Evolutionary conservation across 139 green algal genomes (phyloP).

Genomic region (Pseudopediastrum boryanum): DNA sequence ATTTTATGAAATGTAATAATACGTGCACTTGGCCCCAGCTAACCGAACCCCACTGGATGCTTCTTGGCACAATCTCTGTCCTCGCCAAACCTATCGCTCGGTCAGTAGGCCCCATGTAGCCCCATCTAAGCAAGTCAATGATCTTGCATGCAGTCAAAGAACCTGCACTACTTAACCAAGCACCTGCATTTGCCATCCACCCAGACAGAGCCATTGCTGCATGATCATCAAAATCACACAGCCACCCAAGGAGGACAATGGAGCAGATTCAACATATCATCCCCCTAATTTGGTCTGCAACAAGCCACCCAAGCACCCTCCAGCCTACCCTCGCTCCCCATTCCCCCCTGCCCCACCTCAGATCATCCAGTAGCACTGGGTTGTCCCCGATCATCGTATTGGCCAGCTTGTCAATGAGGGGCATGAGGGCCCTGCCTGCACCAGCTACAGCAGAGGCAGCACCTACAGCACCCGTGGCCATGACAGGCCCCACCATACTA

Average conservation of each 20-base stretch:
- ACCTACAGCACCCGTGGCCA: slow-evolving; percentile 2
- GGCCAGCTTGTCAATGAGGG: slow-evolving; percentile 57
- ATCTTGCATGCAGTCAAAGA: no score
- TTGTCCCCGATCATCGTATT: slow-evolving; percentile 57
- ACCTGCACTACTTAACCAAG: not conserved
- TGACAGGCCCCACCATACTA: not conserved
- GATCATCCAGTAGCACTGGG: slow-evolving; percentile 53
- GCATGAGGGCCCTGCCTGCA: slow-evolving; percentile 52
- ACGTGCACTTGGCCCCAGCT: not conserved
- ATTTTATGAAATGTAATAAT: not conserved
- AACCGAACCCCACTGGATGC: no score
- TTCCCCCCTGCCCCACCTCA: slow-evolving; percentile 28
- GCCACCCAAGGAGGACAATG: not conserved
- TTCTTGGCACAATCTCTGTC: no score
- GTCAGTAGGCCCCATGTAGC: no score
- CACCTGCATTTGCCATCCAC: not conserved
- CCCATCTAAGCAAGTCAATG: no score
- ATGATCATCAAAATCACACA: not conserved
- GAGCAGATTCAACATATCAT: not conserved
- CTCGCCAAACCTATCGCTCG: no score
- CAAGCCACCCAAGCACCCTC: not conserved
- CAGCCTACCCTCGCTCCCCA: not conserved
- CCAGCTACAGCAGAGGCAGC: slow-evolving; percentile 40
- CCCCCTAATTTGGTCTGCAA: not conserved
- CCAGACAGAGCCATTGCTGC: not conserved